Conservation (phyloP, 176 grass and related monocot genomes). For the Raddia distichophylla region DNA sequence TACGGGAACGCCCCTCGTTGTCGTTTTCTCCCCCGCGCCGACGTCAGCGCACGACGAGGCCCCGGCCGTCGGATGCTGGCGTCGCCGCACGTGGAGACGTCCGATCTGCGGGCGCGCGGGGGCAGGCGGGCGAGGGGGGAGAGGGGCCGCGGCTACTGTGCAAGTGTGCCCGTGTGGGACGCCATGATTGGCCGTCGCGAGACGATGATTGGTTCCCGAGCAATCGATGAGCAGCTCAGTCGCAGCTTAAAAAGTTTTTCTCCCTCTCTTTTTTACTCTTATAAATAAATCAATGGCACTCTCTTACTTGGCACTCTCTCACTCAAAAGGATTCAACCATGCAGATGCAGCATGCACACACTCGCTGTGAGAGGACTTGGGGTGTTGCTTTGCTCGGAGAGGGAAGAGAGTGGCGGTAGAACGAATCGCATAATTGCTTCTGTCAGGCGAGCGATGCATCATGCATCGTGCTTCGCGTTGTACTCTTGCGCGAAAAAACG, state of each 20-base stretch:
- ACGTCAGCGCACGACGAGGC: background rate
- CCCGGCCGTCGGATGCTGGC: conserved; percentile 31
- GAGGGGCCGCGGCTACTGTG: no score
- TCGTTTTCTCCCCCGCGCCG: conserved; percentile 32
- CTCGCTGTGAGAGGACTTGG: no score
- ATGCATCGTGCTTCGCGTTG: no score
- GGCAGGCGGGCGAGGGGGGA: no score
- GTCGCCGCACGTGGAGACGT: background rate
- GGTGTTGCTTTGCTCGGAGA: no score
- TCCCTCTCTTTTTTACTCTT: background rate
- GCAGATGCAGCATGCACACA: no score
- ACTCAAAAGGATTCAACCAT: no score
- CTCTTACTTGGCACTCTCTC: no score
- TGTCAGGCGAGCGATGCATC: no score
- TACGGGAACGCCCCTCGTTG: conserved; percentile 39
- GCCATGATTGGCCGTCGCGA: background rate
- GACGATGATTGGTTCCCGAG: background rate
- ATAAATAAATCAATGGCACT: background rate
- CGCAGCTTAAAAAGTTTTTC: background rate
- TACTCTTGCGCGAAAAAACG: no score
- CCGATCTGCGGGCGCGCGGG: background rate
- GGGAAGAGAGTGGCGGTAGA: no score
- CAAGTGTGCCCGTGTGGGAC: background rate
- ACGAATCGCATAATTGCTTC: no score
- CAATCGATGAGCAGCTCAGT: background rate